Evolutionary conservation across 2,329 filamentous ascomycete genomes (phyloP).

Genomic region (Myrmaecium sp.): DNA sequence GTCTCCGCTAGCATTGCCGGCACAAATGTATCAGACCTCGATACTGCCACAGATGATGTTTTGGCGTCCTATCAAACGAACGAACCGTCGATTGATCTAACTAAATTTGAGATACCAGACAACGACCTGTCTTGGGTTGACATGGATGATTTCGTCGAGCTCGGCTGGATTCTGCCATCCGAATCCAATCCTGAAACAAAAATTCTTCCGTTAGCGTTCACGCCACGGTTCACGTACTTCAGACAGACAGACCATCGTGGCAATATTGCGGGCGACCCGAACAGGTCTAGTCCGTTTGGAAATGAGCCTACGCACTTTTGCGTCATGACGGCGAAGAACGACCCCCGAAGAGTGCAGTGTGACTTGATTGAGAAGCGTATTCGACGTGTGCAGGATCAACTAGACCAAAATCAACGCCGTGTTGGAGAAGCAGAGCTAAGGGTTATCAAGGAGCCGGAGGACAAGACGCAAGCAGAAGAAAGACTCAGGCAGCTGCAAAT

Average conservation of each 20-base stretch:
- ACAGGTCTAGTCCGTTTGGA: slow-evolving; percentile 76
- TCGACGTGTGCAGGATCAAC: slow-evolving; percentile 60
- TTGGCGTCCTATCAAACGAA: slow-evolving; percentile 37
- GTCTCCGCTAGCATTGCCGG: slow-evolving; percentile 80
- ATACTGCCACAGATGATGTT: slow-evolving; percentile 45
- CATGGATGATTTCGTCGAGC: slow-evolving; percentile 97
- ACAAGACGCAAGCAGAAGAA: slow-evolving; percentile 33
- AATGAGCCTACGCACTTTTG: slow-evolving; percentile 88
- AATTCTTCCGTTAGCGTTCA: slow-evolving; percentile 80
- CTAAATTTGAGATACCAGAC: slow-evolving; percentile 86
- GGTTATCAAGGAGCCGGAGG: slow-evolving; percentile 36
- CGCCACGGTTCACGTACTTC: slow-evolving; percentile 94
- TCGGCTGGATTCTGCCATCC: slow-evolving; percentile 88
- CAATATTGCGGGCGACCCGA: slow-evolving; percentile 61
- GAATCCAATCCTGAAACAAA: slow-evolving; percentile 85
- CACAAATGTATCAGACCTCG: slow-evolving; percentile 60
- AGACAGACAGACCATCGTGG: slow-evolving; percentile 85
- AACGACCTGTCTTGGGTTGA: slow-evolving; percentile 95
- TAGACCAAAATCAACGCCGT: slow-evolving; percentile 53
- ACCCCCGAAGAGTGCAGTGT: slow-evolving; percentile 75
- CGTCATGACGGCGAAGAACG: slow-evolving; percentile 60
- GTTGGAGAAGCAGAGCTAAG: slow-evolving; percentile 60
- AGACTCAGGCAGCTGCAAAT: slow-evolving; percentile 38
- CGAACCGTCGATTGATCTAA: slow-evolving; percentile 43
- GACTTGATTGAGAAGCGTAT: slow-evolving; percentile 71